Percentiles rank a stretch among this genome's conserved stretches.
These are phyloP conservation scores for Aspergillus sp. DNA, from an alignment of 2,329 filamentous ascomycete species.

Conservation along the genomic window DNA sequence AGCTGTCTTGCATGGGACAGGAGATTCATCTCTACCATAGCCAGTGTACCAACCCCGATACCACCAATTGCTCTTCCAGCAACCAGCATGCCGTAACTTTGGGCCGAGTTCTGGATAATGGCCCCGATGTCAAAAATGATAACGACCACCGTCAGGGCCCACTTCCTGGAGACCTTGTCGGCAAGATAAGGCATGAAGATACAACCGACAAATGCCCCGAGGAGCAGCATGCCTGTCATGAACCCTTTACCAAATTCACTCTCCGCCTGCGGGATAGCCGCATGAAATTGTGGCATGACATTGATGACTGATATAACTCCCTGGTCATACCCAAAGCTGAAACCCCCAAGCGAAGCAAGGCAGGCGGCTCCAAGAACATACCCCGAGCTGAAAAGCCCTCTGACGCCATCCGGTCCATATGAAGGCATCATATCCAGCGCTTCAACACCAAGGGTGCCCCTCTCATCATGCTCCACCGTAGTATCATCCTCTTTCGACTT, in stretches of 20 bases:
- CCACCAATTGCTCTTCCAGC: slow-evolving; percentile 41
- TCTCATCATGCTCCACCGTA: not conserved
- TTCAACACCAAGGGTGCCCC: not conserved
- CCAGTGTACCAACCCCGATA: slow-evolving; percentile 40
- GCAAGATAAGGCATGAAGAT: slow-evolving; percentile 43
- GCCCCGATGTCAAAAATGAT: slow-evolving; percentile 48
- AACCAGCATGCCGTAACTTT: slow-evolving; percentile 30
- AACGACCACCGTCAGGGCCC: slow-evolving; percentile 36
- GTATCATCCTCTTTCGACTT: not conserved
- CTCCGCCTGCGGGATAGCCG: slow-evolving; percentile 38
- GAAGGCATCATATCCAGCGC: not conserved
- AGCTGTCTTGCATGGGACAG: too few relatives aligned
- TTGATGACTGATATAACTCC: slow-evolving; percentile 50
- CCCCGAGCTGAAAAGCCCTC: slow-evolving; percentile 37
- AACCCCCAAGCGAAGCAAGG: slow-evolving; percentile 45
- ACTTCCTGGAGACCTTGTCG: slow-evolving; percentile 47
- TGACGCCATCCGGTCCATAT: slow-evolving; percentile 35
- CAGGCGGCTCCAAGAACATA: slow-evolving; percentile 48
- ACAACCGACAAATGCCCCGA: slow-evolving; percentile 34
- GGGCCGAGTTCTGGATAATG: slow-evolving; percentile 39
- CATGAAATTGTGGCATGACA: slow-evolving; percentile 50
- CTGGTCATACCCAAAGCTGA: slow-evolving; percentile 49
- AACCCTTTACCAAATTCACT: slow-evolving; percentile 43
- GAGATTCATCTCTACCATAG: slow-evolving; percentile 27
- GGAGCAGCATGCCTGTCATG: slow-evolving; percentile 50